Conservation (phyloP, 306 rosid species). For the Fragaria nilgerrensis region DNA sequence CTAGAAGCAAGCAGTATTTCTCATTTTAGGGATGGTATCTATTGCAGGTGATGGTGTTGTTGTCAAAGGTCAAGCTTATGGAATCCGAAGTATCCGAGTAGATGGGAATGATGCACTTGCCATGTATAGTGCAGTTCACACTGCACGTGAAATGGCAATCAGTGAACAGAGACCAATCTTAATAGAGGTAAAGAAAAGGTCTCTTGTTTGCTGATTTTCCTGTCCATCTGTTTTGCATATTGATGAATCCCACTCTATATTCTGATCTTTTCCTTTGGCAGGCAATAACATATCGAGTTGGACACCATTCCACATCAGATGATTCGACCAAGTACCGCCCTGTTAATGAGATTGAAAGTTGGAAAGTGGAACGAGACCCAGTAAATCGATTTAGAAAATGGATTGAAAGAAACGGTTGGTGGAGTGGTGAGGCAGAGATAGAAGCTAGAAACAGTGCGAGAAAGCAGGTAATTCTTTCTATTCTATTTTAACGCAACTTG, state of each 20-base stretch:
- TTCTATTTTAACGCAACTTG: slow-evolving; percentile 4
- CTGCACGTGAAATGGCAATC: slow-evolving; percentile 84
- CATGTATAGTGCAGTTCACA: slow-evolving; percentile 62
- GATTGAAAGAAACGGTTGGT: slow-evolving; percentile 86
- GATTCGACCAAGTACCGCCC: slow-evolving; percentile 94
- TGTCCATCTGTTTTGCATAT: not conserved
- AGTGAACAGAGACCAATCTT: slow-evolving; percentile 71
- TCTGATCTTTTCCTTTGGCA: slow-evolving; percentile 28
- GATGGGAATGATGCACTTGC: slow-evolving; percentile 95
- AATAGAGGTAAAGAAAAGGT: slow-evolving; percentile 60
- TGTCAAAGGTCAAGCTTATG: slow-evolving; percentile 78
- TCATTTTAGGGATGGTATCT: slow-evolving; percentile 9
- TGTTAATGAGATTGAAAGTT: slow-evolving; percentile 68
- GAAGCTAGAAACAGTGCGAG: slow-evolving; percentile 57
- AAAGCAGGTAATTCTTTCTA: slow-evolving; percentile 49
- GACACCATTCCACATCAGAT: slow-evolving; percentile 96
- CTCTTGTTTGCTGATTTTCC: slow-evolving; percentile 2
- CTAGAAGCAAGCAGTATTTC: slow-evolving; percentile 6
- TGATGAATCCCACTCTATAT: not conserved
- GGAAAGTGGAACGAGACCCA: slow-evolving; percentile 70
- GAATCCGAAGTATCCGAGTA: slow-evolving; percentile 79
- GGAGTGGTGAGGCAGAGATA: slow-evolving; percentile 60
- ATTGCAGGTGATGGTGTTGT: slow-evolving; percentile 85
- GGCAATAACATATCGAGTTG: slow-evolving; percentile 92
- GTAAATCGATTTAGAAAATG: slow-evolving; percentile 83